These are phyloP conservation scores for Fusarium napiforme DNA, from an alignment of 2,329 filamentous ascomycete genomes.

Conservation along the genomic window DNA sequence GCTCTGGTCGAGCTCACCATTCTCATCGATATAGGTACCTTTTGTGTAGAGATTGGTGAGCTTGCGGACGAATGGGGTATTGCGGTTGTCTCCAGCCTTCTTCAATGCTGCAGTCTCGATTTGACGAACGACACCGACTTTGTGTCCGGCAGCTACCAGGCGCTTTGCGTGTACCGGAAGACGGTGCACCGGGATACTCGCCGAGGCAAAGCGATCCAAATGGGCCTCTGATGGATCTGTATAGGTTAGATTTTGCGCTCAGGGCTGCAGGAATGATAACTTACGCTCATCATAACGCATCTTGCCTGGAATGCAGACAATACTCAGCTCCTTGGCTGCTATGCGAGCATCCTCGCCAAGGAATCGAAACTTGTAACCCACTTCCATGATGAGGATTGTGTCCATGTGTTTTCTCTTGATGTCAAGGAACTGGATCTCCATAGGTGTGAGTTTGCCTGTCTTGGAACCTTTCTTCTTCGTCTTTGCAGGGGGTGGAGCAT, in stretches of 20 bases:
- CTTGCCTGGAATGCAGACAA: slow-evolving; percentile 97
- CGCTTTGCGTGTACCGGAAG: slow-evolving; percentile 94
- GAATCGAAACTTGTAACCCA: slow-evolving; percentile 98
- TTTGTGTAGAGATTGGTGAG: slow-evolving; percentile 98
- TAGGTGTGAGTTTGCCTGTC: slow-evolving; percentile 85
- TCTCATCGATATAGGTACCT: slow-evolving; percentile 95
- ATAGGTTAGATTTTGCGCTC: not conserved
- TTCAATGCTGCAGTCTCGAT: slow-evolving; percentile 96
- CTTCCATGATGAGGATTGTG: slow-evolving; percentile 90
- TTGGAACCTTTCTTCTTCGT: slow-evolving; percentile 76
- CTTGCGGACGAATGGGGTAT: slow-evolving; percentile 89
- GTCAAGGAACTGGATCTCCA: slow-evolving; percentile 92
- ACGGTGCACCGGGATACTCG: slow-evolving; percentile 92
- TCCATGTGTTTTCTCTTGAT: slow-evolving; percentile 94
- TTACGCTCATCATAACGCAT: slow-evolving; percentile 89
- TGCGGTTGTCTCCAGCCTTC: slow-evolving; percentile 93
- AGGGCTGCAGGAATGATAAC: slow-evolving; percentile 40
- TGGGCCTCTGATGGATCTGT: slow-evolving; percentile 89
- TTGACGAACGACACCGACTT: slow-evolving; percentile 94
- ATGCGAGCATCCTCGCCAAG: slow-evolving; percentile 93
- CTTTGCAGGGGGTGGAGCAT: slow-evolving; percentile 54
- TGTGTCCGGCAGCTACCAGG: slow-evolving; percentile 90
- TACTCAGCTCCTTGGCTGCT: slow-evolving; percentile 89
- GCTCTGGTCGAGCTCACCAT: slow-evolving; percentile 76
- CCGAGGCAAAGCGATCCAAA: slow-evolving; percentile 89